A percentile compares a stretch with the other conserved stretches of the same genome.
Conservation (phyloP, 371 early-diverging fungal genomes). For the Umbelopsis sp. region DNA sequence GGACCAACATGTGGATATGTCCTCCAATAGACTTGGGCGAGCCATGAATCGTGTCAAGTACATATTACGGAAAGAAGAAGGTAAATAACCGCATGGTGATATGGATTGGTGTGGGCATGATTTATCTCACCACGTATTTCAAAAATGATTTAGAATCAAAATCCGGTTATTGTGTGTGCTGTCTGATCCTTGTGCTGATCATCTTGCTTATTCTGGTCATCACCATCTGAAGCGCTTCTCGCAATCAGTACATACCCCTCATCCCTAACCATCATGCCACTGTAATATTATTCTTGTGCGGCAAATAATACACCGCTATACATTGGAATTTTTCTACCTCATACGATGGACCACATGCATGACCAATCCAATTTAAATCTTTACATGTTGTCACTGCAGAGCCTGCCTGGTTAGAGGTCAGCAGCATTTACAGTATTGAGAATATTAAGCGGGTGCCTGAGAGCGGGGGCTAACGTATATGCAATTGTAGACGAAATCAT, state of each 20-base stretch:
- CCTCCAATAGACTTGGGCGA: conserved; percentile 50
- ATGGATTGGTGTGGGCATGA: neutral
- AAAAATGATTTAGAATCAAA: conserved; percentile 47
- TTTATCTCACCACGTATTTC: neutral
- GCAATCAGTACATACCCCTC: neutral
- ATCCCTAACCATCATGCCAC: neutral
- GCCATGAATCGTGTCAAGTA: conserved; percentile 60
- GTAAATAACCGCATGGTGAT: conserved; percentile 28
- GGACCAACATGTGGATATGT: conserved; percentile 61
- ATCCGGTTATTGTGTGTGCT: conserved; percentile 64
- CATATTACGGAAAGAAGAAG: conserved; percentile 65
- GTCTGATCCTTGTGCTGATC: conserved; percentile 60
- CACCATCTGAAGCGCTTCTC: conserved; percentile 33
- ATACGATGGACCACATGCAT: too few species aligned
- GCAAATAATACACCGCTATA: neutral
- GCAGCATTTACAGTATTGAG: too few species aligned
- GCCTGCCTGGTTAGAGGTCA: too few species aligned
- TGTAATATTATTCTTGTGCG: conserved; percentile 2
- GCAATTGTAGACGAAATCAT: neutral
- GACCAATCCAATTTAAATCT: too few species aligned
- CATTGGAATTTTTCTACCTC: too few species aligned
- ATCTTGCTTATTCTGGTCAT: conserved; percentile 60
- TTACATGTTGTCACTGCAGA: too few species aligned
- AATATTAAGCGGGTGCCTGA: too few species aligned
- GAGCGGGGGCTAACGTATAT: neutral